Conservation (phyloP, 2,329 filamentous ascomycete genomes). For the Penicillium sp. region DNA sequence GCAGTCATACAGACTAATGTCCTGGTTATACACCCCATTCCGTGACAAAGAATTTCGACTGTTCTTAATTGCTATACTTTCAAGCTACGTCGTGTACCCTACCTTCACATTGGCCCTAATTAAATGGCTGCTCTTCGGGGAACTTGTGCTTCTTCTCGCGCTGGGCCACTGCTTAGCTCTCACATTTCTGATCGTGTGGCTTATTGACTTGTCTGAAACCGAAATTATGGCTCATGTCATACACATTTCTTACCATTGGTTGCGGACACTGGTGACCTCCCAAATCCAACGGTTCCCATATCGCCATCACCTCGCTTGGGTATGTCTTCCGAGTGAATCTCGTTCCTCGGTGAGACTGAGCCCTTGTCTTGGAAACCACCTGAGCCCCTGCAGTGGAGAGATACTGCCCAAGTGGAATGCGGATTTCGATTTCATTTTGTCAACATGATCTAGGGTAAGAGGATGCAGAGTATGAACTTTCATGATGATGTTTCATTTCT, state of each 20-base stretch:
- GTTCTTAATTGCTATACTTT: not conserved
- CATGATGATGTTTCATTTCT: not conserved
- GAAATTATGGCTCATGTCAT: not conserved
- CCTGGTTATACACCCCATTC: not conserved
- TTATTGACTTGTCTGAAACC: not conserved
- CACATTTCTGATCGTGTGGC: not conserved
- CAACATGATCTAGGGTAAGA: not conserved
- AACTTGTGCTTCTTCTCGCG: not conserved
- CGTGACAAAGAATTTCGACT: not conserved
- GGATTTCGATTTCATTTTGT: not conserved
- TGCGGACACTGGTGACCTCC: not conserved
- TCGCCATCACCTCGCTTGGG: not conserved
- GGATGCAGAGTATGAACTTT: not conserved
- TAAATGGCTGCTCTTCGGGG: not conserved
- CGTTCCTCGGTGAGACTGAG: not conserved
- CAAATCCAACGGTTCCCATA: not conserved
- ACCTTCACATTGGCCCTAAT: not conserved
- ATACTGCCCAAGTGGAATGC: not conserved
- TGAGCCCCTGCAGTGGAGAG: not conserved
- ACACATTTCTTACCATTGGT: not conserved
- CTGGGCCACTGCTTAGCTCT: not conserved
- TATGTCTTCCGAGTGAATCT: not conserved
- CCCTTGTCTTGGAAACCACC: no score
- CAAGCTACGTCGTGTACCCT: not conserved
- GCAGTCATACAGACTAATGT: not conserved